A percentile compares a stretch with the other conserved stretches of the same genome.
Conservation (phyloP, 2,329 filamentous ascomycete species). For the Purpureocillium takamizusanense region DNA sequence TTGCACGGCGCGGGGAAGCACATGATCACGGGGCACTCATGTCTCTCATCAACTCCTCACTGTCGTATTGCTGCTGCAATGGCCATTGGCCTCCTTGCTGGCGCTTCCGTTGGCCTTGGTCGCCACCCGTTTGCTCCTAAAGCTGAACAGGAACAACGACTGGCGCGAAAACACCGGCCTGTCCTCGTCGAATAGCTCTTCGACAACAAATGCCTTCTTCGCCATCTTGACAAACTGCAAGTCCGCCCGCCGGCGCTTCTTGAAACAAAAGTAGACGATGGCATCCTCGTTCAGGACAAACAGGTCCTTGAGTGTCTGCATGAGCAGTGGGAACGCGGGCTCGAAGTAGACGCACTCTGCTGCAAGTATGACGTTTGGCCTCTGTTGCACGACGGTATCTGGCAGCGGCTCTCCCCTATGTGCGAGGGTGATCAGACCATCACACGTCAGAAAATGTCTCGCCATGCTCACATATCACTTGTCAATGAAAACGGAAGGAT, state of each 20-base stretch:
- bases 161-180: conserved; percentile 46
- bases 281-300: conserved; percentile 61
- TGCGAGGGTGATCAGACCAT: conserved; percentile 2
- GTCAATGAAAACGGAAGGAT: background rate
- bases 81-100: background rate
- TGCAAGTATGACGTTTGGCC: conserved; percentile 78
- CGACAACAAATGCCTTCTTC: conserved; percentile 55
- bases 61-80: background rate
- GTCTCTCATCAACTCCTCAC: background rate
- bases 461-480: no score
- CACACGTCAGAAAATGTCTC: conserved; percentile 1
- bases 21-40: no score
- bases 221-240: conserved; percentile 65
- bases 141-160: conserved; percentile 51
- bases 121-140: conserved; percentile 28
- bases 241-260: conserved; percentile 77
- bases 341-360: conserved; percentile 98
- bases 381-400: conserved; percentile 39
- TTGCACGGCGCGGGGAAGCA: no score
- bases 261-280: conserved; percentile 79
- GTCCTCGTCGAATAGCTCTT: conserved; percentile 54
- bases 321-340: conserved; percentile 81
- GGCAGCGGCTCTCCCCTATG: conserved; percentile 53
- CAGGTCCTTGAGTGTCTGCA: conserved; percentile 67
- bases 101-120: background rate